phyloP scores from a whole-genome alignment of 495 filamentous ascomycete species.

The Halenospora varia region DNA sequence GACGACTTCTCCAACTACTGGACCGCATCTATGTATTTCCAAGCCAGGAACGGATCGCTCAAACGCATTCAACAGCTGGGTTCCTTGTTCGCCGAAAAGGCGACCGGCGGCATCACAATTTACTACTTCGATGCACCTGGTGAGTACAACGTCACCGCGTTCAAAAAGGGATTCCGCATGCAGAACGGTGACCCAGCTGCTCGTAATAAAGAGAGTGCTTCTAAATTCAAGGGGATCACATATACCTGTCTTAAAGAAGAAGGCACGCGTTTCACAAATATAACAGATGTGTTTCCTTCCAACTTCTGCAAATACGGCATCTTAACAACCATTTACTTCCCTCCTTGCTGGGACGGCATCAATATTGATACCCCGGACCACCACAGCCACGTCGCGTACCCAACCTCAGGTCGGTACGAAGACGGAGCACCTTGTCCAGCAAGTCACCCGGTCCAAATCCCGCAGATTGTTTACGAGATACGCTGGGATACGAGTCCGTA shows the following conservation, averaged over 20 bases:
- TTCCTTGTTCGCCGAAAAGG: conserved; percentile 14
- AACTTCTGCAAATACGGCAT: conserved; percentile 32
- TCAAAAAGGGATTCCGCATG: conserved; percentile 32
- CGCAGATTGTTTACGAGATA: conserved; percentile 39
- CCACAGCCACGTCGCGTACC: conserved; percentile 40
- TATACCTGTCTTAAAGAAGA: not conserved
- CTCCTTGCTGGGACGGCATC: conserved; percentile 38
- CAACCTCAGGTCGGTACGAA: conserved; percentile 30
- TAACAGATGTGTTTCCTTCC: not conserved
- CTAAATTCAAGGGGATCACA: not conserved
- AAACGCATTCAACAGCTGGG: conserved; percentile 27
- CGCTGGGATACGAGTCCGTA: conserved; percentile 37
- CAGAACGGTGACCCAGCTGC: conserved; percentile 33
- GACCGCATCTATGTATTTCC: conserved; percentile 18
- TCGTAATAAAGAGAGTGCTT: conserved; percentile 25
- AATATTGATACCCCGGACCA: conserved; percentile 38
- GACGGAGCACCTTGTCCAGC: conserved; percentile 36
- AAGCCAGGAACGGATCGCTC: conserved; percentile 32
- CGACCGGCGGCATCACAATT: conserved; percentile 37
- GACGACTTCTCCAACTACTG: conserved; percentile 38
- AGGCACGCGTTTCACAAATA: conserved; percentile 3
- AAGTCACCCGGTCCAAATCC: conserved; percentile 38
- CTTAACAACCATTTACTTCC: conserved; percentile 36
- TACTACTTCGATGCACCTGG: conserved; percentile 36
- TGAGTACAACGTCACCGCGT: not conserved